A percentile compares a stretch with the other conserved stretches of the same genome.
Conservation (phyloP, 805 yeast genomes). For the Tetrapisispora pingtungensis region DNA sequence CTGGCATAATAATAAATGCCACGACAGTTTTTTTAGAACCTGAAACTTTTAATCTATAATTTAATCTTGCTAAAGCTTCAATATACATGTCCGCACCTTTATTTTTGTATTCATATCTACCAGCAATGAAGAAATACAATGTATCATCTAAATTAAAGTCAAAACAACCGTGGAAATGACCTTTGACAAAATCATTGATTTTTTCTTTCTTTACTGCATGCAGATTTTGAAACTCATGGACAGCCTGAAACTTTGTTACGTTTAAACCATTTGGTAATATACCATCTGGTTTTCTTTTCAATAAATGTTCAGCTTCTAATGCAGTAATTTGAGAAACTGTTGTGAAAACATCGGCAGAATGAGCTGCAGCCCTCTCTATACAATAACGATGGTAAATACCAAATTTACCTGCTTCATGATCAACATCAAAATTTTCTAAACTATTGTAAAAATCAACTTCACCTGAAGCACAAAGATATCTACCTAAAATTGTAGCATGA, state of each 20-base stretch:
- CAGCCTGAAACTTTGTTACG: slow-evolving; percentile 92
- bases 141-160: slow-evolving; percentile 93
- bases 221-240: slow-evolving; percentile 94
- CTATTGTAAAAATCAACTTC: slow-evolving; percentile 93
- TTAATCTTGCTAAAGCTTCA: slow-evolving; percentile 84
- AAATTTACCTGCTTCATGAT: slow-evolving; percentile 94
- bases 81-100: slow-evolving; percentile 95
- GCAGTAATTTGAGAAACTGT: slow-evolving; percentile 98
- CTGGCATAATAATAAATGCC: slow-evolving; percentile 97
- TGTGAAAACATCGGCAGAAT: slow-evolving; percentile 91
- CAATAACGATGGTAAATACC: slow-evolving; percentile 97
- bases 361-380: slow-evolving; percentile 93
- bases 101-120: slow-evolving; percentile 92
- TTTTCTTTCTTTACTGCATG: slow-evolving; percentile 88
- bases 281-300: slow-evolving; percentile 95
- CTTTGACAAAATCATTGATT: slow-evolving; percentile 88
- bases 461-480: slow-evolving; percentile 95
- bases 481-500: slow-evolving; percentile 90
- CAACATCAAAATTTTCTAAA: slow-evolving; percentile 81
- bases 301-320: slow-evolving; percentile 81
- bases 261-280: slow-evolving; percentile 94
- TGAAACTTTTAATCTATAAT: slow-evolving; percentile 70
- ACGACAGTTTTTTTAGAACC: slow-evolving; percentile 89
- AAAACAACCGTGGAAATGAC: slow-evolving; percentile 94
- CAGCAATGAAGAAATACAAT: slow-evolving; percentile 90